These are phyloP conservation scores for Fusarium praegraminearum DNA, from an alignment of 2,329 filamentous ascomycete species.

Conservation along the genomic window DNA sequence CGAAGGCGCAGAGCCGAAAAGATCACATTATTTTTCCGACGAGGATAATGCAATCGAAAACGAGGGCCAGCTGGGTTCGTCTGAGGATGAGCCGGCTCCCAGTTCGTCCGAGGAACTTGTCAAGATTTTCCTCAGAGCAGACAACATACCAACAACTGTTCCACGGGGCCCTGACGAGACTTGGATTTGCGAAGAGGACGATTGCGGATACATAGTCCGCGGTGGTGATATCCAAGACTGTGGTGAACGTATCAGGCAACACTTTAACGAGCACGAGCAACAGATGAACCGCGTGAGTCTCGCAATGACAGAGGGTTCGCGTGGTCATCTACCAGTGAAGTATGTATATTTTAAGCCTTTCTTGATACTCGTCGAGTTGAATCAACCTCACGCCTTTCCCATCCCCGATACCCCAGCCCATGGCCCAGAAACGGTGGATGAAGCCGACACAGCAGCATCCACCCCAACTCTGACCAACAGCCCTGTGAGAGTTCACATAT, in stretches of 20 bases:
- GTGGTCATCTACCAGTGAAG: constrained; percentile 68
- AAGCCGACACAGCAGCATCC: constrained; percentile 1
- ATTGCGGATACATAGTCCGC: constrained; percentile 73
- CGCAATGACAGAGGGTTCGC: constrained; percentile 66
- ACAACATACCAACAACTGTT: constrained; percentile 61
- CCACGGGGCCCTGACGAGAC: constrained; percentile 70
- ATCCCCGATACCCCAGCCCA: background rate
- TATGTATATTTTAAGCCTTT: constrained; percentile 59
- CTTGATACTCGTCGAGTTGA: constrained; percentile 50
- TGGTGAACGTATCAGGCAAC: constrained; percentile 68
- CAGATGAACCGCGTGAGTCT: constrained; percentile 64
- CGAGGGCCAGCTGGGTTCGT: constrained; percentile 35
- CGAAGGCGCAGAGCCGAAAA: constrained; percentile 53
- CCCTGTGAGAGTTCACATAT: constrained; percentile 5
- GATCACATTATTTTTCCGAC: constrained; percentile 50
- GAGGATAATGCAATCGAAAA: constrained; percentile 52
- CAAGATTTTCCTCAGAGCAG: constrained; percentile 62
- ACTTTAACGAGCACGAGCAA: constrained; percentile 70
- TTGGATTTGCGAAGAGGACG: constrained; percentile 74
- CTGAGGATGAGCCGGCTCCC: constrained; percentile 37
- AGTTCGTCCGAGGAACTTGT: constrained; percentile 47
- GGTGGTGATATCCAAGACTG: constrained; percentile 68
- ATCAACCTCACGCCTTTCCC: background rate
- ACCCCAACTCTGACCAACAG: constrained; percentile 17
- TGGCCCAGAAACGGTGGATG: background rate